phyloP scores from a whole-genome alignment of 495 filamentous ascomycete species.

The Lasiosphaeriaceae sp. region DNA sequence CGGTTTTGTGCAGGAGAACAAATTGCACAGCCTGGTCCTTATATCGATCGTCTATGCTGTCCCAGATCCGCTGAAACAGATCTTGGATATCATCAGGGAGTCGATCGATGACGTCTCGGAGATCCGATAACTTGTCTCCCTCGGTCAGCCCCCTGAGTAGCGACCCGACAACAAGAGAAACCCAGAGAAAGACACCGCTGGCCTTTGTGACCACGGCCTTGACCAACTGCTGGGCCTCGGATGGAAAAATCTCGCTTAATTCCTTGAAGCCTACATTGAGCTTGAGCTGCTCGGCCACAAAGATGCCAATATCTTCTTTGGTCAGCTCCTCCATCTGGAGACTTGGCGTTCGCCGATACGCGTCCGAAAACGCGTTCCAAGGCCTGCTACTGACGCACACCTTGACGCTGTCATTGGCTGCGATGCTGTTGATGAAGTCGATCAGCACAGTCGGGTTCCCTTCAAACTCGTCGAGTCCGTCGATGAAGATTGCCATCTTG shows the following conservation, averaged over 20 bases:
- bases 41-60: neutral
- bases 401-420: neutral
- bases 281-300: neutral
- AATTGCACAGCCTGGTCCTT: neutral
- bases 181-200: constrained; percentile 11
- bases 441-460: neutral
- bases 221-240: neutral
- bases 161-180: neutral
- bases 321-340: constrained; percentile 7
- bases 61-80: neutral
- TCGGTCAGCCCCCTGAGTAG: neutral
- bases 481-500: constrained; percentile 3
- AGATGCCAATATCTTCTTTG: neutral
- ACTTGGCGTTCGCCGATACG: neutral
- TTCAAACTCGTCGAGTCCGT: constrained; percentile 14
- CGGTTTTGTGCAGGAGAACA: neutral
- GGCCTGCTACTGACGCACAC: constrained; percentile 8
- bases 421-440: neutral
- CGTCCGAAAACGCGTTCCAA: constrained; percentile 3
- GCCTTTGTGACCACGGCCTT: neutral
- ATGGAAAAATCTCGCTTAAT: neutral
- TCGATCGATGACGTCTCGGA: neutral
- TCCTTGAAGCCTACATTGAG: neutral
- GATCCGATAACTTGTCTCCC: neutral
- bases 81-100: neutral